These are phyloP conservation scores for Herpetomonas samuelpessoai DNA, from an alignment of 208 protist genomes.

Conservation along the genomic window DNA sequence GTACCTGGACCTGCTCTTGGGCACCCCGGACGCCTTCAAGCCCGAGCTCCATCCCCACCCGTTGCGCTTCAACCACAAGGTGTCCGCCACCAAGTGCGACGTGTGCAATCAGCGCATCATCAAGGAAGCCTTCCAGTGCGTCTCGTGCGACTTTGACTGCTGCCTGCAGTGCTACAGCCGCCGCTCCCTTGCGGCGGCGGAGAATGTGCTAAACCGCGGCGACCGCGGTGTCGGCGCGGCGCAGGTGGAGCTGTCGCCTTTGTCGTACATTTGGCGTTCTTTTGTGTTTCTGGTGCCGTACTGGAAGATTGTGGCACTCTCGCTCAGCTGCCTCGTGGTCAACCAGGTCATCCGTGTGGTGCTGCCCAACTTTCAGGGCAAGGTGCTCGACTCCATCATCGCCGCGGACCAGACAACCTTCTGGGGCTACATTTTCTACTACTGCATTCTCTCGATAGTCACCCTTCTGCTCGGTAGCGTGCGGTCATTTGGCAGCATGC, in stretches of 20 bases:
- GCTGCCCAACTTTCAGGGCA: constrained; percentile 49
- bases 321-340: constrained; percentile 31
- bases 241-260: constrained; percentile 27
- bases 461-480: constrained; percentile 41
- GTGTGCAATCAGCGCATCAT: constrained; percentile 48
- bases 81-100: constrained; percentile 37
- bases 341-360: constrained; percentile 33
- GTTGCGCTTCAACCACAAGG: constrained; percentile 35
- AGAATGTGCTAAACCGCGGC: constrained; percentile 22
- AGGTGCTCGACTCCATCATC: constrained; percentile 53
- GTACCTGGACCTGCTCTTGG: constrained; percentile 17
- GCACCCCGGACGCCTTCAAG: constrained; percentile 24
- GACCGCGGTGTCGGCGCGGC: constrained; percentile 16
- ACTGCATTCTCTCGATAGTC: constrained; percentile 30
- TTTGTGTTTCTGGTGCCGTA: constrained; percentile 36
- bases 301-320: constrained; percentile 32
- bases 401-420: constrained; percentile 21
- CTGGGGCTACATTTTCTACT: constrained; percentile 31
- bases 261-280: constrained; percentile 35
- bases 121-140: constrained; percentile 40
- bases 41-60: constrained; percentile 37
- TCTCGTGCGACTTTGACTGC: constrained; percentile 44
- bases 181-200: constrained; percentile 19
- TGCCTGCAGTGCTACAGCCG: constrained; percentile 41
- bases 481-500: constrained; percentile 41